Evolutionary conservation across 129 eudicot species (phyloP), one percentile per base, ranked within the genome.

Genomic region (Escallonia herrerae): DNA sequence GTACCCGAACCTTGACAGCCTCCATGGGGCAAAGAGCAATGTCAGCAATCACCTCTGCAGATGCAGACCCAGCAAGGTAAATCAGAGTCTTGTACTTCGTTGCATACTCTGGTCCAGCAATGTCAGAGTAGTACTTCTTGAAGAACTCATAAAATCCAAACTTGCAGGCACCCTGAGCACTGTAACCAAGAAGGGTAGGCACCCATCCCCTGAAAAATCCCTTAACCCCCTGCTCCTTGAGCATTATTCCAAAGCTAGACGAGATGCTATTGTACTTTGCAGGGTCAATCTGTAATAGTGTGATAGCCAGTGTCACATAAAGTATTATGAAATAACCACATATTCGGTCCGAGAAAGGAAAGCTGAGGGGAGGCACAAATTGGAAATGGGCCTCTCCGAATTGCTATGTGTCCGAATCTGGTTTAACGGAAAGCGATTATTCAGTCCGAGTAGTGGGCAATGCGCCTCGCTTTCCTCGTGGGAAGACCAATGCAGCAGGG

Each of bases 161-260:
- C 79, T 84, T 87, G 82, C 91, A 84, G 66, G 91, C 91, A 58
- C 95, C 95, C 68, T 87, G 95, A 68, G 86, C 88, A 65, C 95
- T 84, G 72, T 87, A 87, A 70, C 95, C 95, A 10, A 84, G 58
- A 63, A 87, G 77, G 14, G 91, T 87, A 33, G 88, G 91, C 58
- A 79, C 88, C 91, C 95, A 87, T 5, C 95, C 95, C 65, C 80
- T 87, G 48, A 84, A 84, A 58, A 87, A 84, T 11, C 91, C 91
- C 62, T 67, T 74, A 45, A 64, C 42, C 22, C 95, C 95, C 59
- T 87, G 95, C 64, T 87, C 95, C 75, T 74, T 77, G 0, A 84
- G 78, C 60, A 87, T 43, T 15, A 84, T 69, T 37, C 84, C 86
- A 54, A 87, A 84, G 55, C 95, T 91, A 45, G 91, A 84, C 50